Percentiles rank a stretch among this genome's conserved stretches.
These are phyloP conservation scores for Immersiella caudata DNA, from an alignment of 495 filamentous ascomycete genomes.

Conservation along the genomic window DNA sequence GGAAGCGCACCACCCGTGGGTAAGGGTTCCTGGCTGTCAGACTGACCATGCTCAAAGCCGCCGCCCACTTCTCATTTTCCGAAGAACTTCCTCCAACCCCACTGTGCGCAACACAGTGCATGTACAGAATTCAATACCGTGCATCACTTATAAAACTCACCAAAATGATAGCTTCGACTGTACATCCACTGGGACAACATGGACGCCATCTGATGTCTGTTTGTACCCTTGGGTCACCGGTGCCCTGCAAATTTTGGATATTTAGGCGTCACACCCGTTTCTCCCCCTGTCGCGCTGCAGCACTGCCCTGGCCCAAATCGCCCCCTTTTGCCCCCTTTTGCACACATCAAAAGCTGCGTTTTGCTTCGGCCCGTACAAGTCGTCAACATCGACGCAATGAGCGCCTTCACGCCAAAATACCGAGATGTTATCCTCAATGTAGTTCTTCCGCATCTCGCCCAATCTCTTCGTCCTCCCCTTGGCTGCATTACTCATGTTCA, in stretches of 20 bases:
- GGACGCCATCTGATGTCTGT: not conserved
- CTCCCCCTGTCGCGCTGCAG: not conserved
- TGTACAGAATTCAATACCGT: not conserved
- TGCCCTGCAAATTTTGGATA: not conserved
- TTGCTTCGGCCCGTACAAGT: not conserved
- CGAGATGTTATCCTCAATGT: not conserved
- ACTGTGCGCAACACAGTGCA: not conserved
- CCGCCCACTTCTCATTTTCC: not conserved
- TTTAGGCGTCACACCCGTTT: not conserved
- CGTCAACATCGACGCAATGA: not conserved
- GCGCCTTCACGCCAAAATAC: not conserved
- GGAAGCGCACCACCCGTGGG: not conserved
- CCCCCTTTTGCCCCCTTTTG: not conserved
- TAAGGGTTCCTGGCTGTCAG: not conserved
- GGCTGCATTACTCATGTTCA: too few species aligned
- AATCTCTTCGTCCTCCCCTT: not conserved
- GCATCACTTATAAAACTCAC: constrained; percentile 1
- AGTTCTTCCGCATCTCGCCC: not conserved
- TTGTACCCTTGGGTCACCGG: not conserved
- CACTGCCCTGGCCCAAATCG: not conserved
- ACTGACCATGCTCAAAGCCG: not conserved
- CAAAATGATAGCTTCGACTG: not conserved
- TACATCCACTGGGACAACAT: not conserved
- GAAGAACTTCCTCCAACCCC: not conserved
- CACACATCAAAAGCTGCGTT: too few species aligned